Evolutionary conservation across 257 asterid species (phyloP).

Genomic region (Petunia axillaris): DNA sequence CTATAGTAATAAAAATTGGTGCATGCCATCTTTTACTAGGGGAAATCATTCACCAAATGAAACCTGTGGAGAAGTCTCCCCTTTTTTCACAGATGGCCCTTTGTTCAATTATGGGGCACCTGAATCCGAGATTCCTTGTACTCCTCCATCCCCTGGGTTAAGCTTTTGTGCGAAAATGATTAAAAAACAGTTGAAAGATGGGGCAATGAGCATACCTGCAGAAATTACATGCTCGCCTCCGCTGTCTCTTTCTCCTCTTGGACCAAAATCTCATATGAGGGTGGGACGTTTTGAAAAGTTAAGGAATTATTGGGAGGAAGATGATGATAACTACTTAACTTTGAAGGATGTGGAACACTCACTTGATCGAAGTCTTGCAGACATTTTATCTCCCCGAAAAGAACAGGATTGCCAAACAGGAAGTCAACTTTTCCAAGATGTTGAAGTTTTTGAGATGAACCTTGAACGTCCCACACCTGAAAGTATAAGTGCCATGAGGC

Average conservation of each 20-base stretch:
- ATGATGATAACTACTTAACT: constrained; percentile 50
- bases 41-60: constrained; percentile 39
- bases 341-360: constrained; percentile 70
- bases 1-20: constrained; percentile 40
- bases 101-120: constrained; percentile 39
- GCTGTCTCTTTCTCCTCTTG: constrained; percentile 77
- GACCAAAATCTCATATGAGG: constrained; percentile 63
- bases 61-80: constrained; percentile 40
- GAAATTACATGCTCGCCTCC: constrained; percentile 50
- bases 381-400: constrained; percentile 40
- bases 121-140: constrained; percentile 27
- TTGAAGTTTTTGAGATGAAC: constrained; percentile 48
- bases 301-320: constrained; percentile 43
- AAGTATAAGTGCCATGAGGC: constrained; percentile 44
- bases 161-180: constrained; percentile 31
- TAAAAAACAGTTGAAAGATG: constrained; percentile 36
- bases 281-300: constrained; percentile 36
- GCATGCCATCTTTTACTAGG: constrained; percentile 36
- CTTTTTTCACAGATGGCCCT: constrained; percentile 59
- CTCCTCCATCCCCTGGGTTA: constrained; percentile 43
- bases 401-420: constrained; percentile 33
- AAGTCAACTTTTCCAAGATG: constrained; percentile 46
- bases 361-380: constrained; percentile 63
- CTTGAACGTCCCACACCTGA: constrained; percentile 57
- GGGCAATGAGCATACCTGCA: constrained; percentile 36